Evolutionary conservation across 164 flowering plant species (phyloP), one percentile per base, ranked within the genome.

Genomic region (Malania oleifera): DNA sequence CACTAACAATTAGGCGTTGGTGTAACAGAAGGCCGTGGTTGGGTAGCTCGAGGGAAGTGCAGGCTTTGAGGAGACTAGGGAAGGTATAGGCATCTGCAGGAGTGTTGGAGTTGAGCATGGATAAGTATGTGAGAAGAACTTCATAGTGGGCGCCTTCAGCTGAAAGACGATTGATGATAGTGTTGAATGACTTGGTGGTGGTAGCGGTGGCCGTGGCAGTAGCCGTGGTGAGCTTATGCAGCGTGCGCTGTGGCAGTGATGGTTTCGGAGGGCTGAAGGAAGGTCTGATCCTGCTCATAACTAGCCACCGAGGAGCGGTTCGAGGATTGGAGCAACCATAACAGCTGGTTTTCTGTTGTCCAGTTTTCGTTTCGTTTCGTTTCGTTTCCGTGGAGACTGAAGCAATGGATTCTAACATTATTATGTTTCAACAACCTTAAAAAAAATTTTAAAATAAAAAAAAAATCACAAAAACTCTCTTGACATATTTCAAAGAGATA

Each of bases 31-130:
- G 67, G 52, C 87, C 91, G 29, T 61, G 73, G 0, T 74, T 48
- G 28, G 71, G 56, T n/a, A 71, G 70, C 65, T 76, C 51, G 1
- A 85, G 71, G 18, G 72, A 70, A 60, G 85, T 64, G 76, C 91
- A 85, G 31, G 92, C 82, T 68, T 87, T 87, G 59, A 90, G 79
- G 12, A 87, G 71, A 45, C 74, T 63, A 0, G 95, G 89, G 71
- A 72, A 85, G 5, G 91, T 80, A 67, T 69, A 64, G 29, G 88
- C 53, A 53, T 84, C 86, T 3, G 83, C 72, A 7, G 76, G 55
- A 20, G 60, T 64, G 57, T 66, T 56, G 61, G 66, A 35, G 8
- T 9, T 63, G 46, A 80, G 81, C 81, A 83, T 80, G 57, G 82
- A 77, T 24, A 71, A 51, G 77, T 60, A 84, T 13, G 75, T 64